Conservation (phyloP, 192 early-diverging fungal species). For the Entomortierella beljakovae region DNA sequence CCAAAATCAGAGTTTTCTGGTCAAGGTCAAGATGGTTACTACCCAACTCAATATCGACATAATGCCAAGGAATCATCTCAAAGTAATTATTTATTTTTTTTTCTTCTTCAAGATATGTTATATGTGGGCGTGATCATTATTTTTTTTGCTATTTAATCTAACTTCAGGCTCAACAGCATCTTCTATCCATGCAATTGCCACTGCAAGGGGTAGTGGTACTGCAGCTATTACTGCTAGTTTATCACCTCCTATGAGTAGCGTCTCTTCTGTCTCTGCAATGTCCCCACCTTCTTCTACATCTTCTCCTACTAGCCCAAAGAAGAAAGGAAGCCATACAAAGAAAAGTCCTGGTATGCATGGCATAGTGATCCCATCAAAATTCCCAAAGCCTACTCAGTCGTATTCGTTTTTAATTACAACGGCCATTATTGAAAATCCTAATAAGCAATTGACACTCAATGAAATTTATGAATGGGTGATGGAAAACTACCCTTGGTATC, state of each 20-base stretch:
- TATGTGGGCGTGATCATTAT: too few species aligned
- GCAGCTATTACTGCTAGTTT: conserved; percentile 31
- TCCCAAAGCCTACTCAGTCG: conserved; percentile 78
- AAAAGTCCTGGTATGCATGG: conserved; percentile 14
- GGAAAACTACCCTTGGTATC: conserved; percentile 82
- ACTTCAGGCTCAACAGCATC: not conserved
- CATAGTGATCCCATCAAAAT: conserved; percentile 16
- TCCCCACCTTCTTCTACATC: conserved; percentile 20
- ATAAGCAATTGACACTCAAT: conserved; percentile 81
- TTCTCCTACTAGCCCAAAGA: conserved; percentile 7
- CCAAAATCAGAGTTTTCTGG: conserved; percentile 28
- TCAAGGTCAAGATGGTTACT: conserved; percentile 1
- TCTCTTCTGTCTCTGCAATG: conserved; percentile 8
- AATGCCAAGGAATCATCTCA: conserved; percentile 12
- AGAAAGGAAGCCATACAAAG: conserved; percentile 19
- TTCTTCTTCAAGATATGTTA: too few species aligned
- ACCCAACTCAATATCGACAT: conserved; percentile 11
- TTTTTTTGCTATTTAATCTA: too few species aligned
- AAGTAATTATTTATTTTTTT: conserved; percentile 1
- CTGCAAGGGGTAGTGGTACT: conserved; percentile 17
- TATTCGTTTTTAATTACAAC: conserved; percentile 88
- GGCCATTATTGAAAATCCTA: conserved; percentile 76
- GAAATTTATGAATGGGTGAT: conserved; percentile 91
- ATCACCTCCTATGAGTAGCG: conserved; percentile 26
- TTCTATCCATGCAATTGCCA: conserved; percentile 36